phyloP scores from a whole-genome alignment of 2,329 filamentous ascomycete species.

The Helotiales sp. region DNA sequence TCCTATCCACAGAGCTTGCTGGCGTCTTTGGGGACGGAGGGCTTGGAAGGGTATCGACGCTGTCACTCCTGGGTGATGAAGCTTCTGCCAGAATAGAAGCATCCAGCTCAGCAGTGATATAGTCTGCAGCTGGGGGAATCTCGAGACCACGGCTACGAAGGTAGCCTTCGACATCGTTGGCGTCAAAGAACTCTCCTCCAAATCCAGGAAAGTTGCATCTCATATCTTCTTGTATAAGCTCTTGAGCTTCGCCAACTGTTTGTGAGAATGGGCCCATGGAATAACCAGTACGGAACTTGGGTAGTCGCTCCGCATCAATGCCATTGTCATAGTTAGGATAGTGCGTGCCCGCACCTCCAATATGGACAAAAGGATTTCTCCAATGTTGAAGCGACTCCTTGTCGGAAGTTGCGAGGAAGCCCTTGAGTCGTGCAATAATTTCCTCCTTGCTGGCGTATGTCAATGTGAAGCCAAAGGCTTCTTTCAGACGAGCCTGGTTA shows the following conservation, averaged over 20 bases:
- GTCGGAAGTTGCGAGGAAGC: conserved; percentile 10
- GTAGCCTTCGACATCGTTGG: conserved; percentile 75
- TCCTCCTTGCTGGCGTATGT: conserved; percentile 54
- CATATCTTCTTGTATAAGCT: conserved; percentile 49
- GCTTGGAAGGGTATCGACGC: conserved; percentile 1
- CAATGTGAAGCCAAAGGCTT: conserved; percentile 69
- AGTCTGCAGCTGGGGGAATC: conserved; percentile 61
- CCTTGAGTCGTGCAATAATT: conserved; percentile 45
- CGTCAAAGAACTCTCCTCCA: conserved; percentile 75
- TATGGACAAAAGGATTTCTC: conserved; percentile 60
- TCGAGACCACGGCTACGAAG: conserved; percentile 62
- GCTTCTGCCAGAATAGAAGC: conserved; percentile 18
- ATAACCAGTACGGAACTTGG: conserved; percentile 37
- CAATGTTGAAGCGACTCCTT: conserved; percentile 56
- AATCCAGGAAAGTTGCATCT: conserved; percentile 59
- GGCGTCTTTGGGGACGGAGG: conserved; percentile 25
- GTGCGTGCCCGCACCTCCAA: conserved; percentile 69
- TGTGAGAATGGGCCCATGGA: conserved; percentile 51
- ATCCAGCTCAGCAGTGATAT: conserved; percentile 58
- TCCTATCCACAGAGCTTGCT: conserved; percentile 16
- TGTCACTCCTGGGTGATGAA: conserved; percentile 18
- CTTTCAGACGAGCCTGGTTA: conserved; percentile 45
- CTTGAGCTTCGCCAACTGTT: conserved; percentile 41
- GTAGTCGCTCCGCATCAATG: conserved; percentile 30
- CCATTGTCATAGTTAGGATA: conserved; percentile 42